phyloP scores from a whole-genome alignment of 2,329 filamentous ascomycete species.

The Sclerotinia subarctica region DNA sequence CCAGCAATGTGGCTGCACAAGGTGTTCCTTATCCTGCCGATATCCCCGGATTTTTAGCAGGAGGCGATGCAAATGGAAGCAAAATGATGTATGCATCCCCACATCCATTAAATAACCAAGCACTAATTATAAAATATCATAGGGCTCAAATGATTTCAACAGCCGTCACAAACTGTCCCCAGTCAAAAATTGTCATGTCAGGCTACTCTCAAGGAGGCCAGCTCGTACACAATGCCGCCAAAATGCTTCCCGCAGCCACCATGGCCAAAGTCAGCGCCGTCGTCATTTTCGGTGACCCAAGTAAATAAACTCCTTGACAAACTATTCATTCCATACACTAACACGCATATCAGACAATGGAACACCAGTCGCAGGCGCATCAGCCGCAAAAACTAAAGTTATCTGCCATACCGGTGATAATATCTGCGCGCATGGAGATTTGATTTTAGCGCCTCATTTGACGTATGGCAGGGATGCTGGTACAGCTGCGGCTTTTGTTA shows the following conservation, averaged over 20 bases:
- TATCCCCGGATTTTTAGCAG: constrained; percentile 45
- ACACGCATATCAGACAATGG: constrained; percentile 25
- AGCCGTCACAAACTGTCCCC: constrained; percentile 27
- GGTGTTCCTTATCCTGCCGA: constrained; percentile 52
- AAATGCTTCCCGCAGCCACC: constrained; percentile 23
- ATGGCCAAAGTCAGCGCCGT: constrained; percentile 28
- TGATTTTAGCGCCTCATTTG: constrained; percentile 27
- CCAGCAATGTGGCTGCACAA: constrained; percentile 46
- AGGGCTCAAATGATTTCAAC: constrained; percentile 27
- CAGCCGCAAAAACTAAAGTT: constrained; percentile 26
- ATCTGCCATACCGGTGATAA: constrained; percentile 31
- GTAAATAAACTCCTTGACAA: background rate
- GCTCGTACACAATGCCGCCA: constrained; percentile 31
- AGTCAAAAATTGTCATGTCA: constrained; percentile 28
- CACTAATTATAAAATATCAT: background rate
- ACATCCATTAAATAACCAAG: background rate
- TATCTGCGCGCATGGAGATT: constrained; percentile 30
- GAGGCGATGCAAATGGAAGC: constrained; percentile 46
- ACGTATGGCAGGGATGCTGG: constrained; percentile 31
- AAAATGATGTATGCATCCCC: constrained; percentile 40
- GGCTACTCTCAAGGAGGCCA: constrained; percentile 35
- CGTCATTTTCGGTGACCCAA: constrained; percentile 33
- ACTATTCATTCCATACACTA: background rate
- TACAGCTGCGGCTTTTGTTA: constrained; percentile 31
- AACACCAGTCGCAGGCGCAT: constrained; percentile 25